These are phyloP conservation scores for Athelia psychrophila DNA, from an alignment of 1,284 basidiomycete genomes.

Conservation along the genomic window DNA sequence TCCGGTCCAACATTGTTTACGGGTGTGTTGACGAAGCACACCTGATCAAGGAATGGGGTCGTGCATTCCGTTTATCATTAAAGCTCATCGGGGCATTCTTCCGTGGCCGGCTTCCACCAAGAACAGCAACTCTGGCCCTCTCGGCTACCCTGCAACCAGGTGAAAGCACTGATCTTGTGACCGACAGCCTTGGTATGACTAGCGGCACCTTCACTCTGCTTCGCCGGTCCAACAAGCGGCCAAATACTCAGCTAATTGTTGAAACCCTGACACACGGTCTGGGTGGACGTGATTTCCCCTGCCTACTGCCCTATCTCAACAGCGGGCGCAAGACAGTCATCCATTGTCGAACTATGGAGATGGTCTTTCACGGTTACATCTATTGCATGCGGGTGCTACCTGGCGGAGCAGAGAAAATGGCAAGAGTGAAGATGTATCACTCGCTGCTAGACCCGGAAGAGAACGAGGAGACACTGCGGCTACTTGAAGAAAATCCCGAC, in stretches of 20 bases:
- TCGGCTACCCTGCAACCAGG: conserved; percentile 13
- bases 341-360: neutral
- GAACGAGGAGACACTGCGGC: neutral
- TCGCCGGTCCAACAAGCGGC: conserved; percentile 11
- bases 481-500: neutral
- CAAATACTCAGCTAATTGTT: conserved; percentile 1
- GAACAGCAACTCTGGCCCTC: conserved; percentile 9
- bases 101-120: conserved; percentile 9
- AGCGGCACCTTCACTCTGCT: conserved; percentile 4
- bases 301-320: neutral
- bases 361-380: neutral
- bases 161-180: conserved; percentile 1
- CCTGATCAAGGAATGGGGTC: conserved; percentile 13
- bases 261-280: neutral
- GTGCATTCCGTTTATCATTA: conserved; percentile 8
- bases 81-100: conserved; percentile 13
- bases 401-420: neutral
- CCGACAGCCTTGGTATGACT: conserved; percentile 9
- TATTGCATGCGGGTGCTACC: neutral
- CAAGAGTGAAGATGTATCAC: neutral
- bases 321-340: neutral
- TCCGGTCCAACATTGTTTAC: conserved; percentile 11
- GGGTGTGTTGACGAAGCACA: conserved; percentile 13
- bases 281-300: neutral
- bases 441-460: neutral